phyloP scores from a whole-genome alignment of 2,329 filamentous ascomycete species.

The Exophiala mesophila region DNA sequence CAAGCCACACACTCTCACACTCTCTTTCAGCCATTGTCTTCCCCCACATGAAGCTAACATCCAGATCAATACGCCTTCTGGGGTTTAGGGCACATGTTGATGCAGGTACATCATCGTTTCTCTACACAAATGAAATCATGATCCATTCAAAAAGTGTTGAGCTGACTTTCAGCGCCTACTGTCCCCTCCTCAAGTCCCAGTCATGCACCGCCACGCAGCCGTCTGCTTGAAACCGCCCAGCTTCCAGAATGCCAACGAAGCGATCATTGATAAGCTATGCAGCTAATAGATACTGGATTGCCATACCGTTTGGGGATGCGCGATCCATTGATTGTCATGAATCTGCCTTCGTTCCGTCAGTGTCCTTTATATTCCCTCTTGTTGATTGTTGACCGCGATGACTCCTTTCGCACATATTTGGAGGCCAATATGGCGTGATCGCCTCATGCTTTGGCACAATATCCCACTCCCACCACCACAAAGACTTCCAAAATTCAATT shows the following conservation, averaged over 20 bases:
- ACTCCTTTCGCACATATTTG: constrained; percentile 1
- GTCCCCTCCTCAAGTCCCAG: too few relatives aligned
- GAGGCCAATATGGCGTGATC: constrained; percentile 21
- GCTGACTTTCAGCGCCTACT: too few relatives aligned
- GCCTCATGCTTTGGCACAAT: constrained; percentile 15
- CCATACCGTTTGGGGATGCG: not conserved
- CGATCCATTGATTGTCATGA: too few relatives aligned
- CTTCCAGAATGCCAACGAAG: not conserved
- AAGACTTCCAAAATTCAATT: not conserved
- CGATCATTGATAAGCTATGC: not conserved
- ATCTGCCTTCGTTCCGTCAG: too few relatives aligned
- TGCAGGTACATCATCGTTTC: not conserved
- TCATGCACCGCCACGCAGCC: too few relatives aligned
- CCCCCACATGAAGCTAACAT: not conserved
- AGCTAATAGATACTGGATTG: not conserved
- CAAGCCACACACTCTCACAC: too few relatives aligned
- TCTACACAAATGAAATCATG: too few relatives aligned
- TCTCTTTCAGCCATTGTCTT: too few relatives aligned
- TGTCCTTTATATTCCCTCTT: too few relatives aligned
- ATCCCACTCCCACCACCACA: not conserved
- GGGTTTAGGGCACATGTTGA: not conserved
- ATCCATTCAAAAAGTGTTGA: too few relatives aligned
- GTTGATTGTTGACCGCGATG: too few relatives aligned
- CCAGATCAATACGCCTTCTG: not conserved
- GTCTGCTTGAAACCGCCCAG: too few relatives aligned